These are phyloP conservation scores for Phytophthora podocarpi DNA, from an alignment of 352 stramenopile species.

Conservation along the genomic window DNA sequence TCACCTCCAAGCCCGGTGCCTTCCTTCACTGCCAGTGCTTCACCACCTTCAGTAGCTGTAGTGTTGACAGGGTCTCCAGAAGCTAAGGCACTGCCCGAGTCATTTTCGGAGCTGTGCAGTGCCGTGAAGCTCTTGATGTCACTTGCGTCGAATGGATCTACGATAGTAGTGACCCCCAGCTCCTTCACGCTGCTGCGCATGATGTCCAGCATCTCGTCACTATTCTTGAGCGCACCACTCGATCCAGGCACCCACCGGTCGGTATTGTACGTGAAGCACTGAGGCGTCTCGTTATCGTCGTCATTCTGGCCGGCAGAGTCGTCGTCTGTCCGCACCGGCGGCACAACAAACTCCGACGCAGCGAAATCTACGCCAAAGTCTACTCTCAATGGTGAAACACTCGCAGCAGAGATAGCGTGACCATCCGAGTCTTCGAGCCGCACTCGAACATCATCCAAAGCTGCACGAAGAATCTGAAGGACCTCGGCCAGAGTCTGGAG, in stretches of 20 bases:
- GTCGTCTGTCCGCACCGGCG: not conserved
- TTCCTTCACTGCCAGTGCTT: constrained; percentile 18
- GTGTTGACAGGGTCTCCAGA: constrained; percentile 14
- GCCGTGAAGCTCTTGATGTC: constrained; percentile 61
- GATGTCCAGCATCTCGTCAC: constrained; percentile 68
- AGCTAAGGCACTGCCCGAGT: constrained; percentile 25
- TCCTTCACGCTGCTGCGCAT: constrained; percentile 55
- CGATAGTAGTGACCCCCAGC: constrained; percentile 53
- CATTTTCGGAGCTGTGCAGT: constrained; percentile 55
- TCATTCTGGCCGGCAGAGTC: constrained; percentile 9
- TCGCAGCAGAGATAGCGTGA: constrained; percentile 33
- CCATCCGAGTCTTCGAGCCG: constrained; percentile 38
- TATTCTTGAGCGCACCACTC: constrained; percentile 50
- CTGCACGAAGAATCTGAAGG: constrained; percentile 59
- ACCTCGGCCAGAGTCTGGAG: constrained; percentile 62
- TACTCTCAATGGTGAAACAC: constrained; percentile 44
- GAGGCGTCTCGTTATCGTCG: constrained; percentile 7
- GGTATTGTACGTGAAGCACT: constrained; percentile 65
- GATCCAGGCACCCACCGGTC: constrained; percentile 67
- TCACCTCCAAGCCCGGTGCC: constrained; percentile 39
- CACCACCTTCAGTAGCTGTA: not conserved
- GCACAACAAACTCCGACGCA: constrained; percentile 58
- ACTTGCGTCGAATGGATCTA: constrained; percentile 65
- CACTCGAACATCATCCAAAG: constrained; percentile 45
- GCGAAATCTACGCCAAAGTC: constrained; percentile 74